Conservation (phyloP, 768 basidiomycete species). For the Lactarius indigo region DNA sequence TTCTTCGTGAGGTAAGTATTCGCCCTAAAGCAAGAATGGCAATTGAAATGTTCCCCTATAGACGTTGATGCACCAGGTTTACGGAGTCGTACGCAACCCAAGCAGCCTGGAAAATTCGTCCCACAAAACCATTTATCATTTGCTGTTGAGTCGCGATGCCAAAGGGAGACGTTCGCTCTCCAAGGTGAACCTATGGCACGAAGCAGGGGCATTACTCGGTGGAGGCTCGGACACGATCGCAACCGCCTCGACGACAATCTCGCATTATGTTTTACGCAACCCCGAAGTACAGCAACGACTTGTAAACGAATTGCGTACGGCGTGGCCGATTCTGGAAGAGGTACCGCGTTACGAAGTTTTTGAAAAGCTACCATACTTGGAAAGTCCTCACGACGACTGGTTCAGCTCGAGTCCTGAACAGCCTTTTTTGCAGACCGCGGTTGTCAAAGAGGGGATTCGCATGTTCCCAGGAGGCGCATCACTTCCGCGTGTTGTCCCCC, state of each 20-base stretch:
- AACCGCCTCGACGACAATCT: not conserved
- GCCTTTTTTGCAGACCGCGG: too few species aligned
- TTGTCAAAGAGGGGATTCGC: not conserved
- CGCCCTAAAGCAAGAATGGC: too few species aligned
- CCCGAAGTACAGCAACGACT: not conserved
- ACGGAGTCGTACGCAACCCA: not conserved
- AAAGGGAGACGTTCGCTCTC: not conserved
- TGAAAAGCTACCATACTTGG: too few species aligned
- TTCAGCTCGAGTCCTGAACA: not conserved
- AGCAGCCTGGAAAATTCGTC: not conserved
- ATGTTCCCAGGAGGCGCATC: not conserved
- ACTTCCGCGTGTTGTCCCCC: conserved; percentile 19
- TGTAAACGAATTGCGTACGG: not conserved
- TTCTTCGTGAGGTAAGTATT: not conserved
- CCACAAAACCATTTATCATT: not conserved
- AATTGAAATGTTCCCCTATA: not conserved
- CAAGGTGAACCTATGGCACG: not conserved
- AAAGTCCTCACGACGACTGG: not conserved
- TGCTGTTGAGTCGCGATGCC: not conserved
- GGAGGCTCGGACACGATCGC: not conserved
- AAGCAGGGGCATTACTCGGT: not conserved
- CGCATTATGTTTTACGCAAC: not conserved
- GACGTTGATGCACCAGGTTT: not conserved
- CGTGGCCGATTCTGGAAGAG: not conserved
- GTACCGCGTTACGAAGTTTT: too few species aligned